These are phyloP conservation scores for Podospora appendiculata DNA, from an alignment of 495 filamentous ascomycete species.

Conservation along the genomic window DNA sequence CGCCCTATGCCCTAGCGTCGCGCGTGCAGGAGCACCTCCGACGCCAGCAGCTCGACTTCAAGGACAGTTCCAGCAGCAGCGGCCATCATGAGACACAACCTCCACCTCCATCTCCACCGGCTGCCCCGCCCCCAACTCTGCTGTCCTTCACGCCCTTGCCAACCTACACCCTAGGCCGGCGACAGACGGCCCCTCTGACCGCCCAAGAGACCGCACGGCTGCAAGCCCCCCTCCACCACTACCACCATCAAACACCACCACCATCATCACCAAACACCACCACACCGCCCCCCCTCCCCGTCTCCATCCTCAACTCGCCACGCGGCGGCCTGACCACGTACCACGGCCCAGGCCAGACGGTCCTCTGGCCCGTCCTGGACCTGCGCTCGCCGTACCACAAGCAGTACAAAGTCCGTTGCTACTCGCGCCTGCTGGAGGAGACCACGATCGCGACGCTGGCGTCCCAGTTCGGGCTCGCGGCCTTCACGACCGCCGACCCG, in stretches of 20 bases:
- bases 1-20: slow-evolving; percentile 31
- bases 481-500: slow-evolving; percentile 63
- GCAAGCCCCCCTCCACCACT: slow-evolving; percentile 27
- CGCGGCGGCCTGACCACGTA: slow-evolving; percentile 91
- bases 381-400: slow-evolving; percentile 36
- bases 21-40: slow-evolving; percentile 33
- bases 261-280: neutral
- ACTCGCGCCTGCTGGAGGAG: slow-evolving; percentile 68
- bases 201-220: slow-evolving; percentile 30
- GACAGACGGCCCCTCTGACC: slow-evolving; percentile 58
- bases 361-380: slow-evolving; percentile 83
- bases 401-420: slow-evolving; percentile 48
- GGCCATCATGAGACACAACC: slow-evolving; percentile 5
- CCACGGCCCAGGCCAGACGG: slow-evolving; percentile 88
- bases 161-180: slow-evolving; percentile 84
- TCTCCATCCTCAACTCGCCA: slow-evolving; percentile 52
- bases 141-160: slow-evolving; percentile 79
- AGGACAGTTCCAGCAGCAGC: slow-evolving; percentile 9
- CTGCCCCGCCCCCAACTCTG: slow-evolving; percentile 56
- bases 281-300: neutral
- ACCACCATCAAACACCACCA: neutral
- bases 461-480: slow-evolving; percentile 44
- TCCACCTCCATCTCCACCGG: neutral
- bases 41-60: slow-evolving; percentile 23
- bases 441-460: slow-evolving; percentile 58